Evolutionary conservation across 2,329 filamentous ascomycete genomes (phyloP).

Genomic region (Fusarium albidum): DNA sequence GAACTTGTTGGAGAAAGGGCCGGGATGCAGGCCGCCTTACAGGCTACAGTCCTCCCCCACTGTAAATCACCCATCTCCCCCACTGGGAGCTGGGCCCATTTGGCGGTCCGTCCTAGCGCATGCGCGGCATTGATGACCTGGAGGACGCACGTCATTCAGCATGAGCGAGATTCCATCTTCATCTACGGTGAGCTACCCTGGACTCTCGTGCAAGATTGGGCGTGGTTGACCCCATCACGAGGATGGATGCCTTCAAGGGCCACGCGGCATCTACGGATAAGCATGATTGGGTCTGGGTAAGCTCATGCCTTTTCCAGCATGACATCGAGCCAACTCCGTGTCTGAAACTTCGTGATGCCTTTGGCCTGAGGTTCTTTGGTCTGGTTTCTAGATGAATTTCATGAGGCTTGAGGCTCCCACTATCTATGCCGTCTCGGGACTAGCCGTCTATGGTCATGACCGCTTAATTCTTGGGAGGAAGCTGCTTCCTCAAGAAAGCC

Average conservation of each 20-base stretch:
- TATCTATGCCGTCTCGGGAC: not conserved
- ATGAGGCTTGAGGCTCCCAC: not conserved
- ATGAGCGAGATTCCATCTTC: constrained; percentile 6
- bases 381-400: not conserved
- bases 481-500: constrained; percentile 55
- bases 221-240: constrained; percentile 18
- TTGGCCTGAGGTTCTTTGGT: not conserved
- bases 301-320: constrained; percentile 11
- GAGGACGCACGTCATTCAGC: constrained; percentile 36
- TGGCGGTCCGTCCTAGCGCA: constrained; percentile 25
- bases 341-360: not conserved
- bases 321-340: not conserved
- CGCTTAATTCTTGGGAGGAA: constrained; percentile 48
- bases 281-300: constrained; percentile 13
- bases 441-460: not conserved
- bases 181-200: too few relatives aligned
- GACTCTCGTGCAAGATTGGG: too few relatives aligned
- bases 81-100: constrained; percentile 28
- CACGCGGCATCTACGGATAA: constrained; percentile 13
- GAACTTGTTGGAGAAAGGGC: constrained; percentile 37
- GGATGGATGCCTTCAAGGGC: constrained; percentile 11
- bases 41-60: constrained; percentile 26
- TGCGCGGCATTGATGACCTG: constrained; percentile 1
- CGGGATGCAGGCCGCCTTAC: constrained; percentile 7
- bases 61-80: constrained; percentile 20